Percentiles rank a stretch among this genome's conserved stretches.
phyloP scores from a whole-genome alignment of 768 basidiomycete genomes.

The Tricholoma terreum region DNA sequence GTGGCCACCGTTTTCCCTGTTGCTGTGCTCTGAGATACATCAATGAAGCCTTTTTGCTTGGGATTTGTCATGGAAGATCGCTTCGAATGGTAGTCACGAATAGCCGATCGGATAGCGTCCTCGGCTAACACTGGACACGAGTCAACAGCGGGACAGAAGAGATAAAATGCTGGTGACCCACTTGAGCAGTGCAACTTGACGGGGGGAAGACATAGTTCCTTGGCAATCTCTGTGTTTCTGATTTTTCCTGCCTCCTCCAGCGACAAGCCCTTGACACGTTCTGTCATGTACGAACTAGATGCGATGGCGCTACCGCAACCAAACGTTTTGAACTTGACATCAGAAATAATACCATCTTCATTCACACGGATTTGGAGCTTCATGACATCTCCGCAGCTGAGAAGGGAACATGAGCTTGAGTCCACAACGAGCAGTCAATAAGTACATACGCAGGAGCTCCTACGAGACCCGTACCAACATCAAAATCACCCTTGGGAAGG shows the following conservation, averaged over 20 bases:
- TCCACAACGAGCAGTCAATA: constrained; percentile 20
- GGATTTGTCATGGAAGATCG: constrained; percentile 50
- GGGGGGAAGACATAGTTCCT: constrained; percentile 91
- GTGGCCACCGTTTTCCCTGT: constrained; percentile 55
- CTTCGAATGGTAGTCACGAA: constrained; percentile 93
- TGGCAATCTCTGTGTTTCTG: constrained; percentile 99
- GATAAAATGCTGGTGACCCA: constrained; percentile 38
- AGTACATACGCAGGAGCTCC: constrained; percentile 89
- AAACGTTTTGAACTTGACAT: constrained; percentile 99
- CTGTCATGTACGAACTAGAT: constrained; percentile 97
- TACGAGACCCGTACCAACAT: constrained; percentile 97
- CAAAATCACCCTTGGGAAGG: constrained; percentile 83
- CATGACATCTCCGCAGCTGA: constrained; percentile 97
- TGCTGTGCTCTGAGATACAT: constrained; percentile 58
- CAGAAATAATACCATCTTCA: constrained; percentile 91
- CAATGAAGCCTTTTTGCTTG: constrained; percentile 63
- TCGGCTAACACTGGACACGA: constrained; percentile 79
- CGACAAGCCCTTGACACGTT: constrained; percentile 92
- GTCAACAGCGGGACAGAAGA: constrained; percentile 4
- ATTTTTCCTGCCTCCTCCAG: constrained; percentile 94
- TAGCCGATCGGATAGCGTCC: constrained; percentile 97
- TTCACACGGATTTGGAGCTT: constrained; percentile 98
- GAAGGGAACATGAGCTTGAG: constrained; percentile 21
- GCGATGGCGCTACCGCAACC: constrained; percentile 99
- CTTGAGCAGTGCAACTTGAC: constrained; percentile 96